A percentile compares a stretch with the other conserved stretches of the same genome.
Evolutionary conservation across 352 stramenopile genomes (phyloP).

Genomic region (Halophytophthora polymorphica): DNA sequence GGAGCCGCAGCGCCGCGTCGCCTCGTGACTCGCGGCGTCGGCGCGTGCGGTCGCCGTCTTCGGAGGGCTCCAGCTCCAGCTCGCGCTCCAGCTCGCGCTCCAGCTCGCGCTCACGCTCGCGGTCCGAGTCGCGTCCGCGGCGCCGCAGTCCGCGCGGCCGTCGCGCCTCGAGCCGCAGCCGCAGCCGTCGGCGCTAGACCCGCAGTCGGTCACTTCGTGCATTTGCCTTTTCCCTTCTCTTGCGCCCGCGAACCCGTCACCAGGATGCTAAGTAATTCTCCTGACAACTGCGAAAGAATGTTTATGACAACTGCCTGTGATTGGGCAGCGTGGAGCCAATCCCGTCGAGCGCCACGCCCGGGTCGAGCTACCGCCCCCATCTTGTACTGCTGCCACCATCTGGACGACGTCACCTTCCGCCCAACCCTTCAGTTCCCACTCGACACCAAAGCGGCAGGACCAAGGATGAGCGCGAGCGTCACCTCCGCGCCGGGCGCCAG

Average conservation of each 20-base stretch:
- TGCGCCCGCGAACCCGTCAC: constrained; percentile 12
- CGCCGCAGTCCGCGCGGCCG: constrained; percentile 21
- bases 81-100: constrained; percentile 31
- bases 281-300: too few relatives aligned
- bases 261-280: constrained; percentile 17
- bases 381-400: too few relatives aligned
- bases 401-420: too few relatives aligned
- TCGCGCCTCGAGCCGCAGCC: constrained; percentile 28
- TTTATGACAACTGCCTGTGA: too few relatives aligned
- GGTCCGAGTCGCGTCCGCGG: constrained; percentile 18
- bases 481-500: constrained; percentile 2
- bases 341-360: not conserved
- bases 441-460: constrained; percentile 10
- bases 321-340: too few relatives aligned
- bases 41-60: constrained; percentile 21
- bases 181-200: constrained; percentile 10
- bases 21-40: constrained; percentile 14
- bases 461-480: constrained; percentile 5
- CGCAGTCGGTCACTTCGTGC: not conserved
- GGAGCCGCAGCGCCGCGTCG: constrained; percentile 20
- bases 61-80: constrained; percentile 15
- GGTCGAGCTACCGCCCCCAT: not conserved
- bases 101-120: constrained; percentile 23
- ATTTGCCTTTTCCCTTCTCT: too few relatives aligned
- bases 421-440: too few relatives aligned